Evolutionary conservation across 2,329 filamentous ascomycete species (phyloP), one percentile per base, ranked within the genome.

Genomic region (Cladophialophora psammophila): DNA sequence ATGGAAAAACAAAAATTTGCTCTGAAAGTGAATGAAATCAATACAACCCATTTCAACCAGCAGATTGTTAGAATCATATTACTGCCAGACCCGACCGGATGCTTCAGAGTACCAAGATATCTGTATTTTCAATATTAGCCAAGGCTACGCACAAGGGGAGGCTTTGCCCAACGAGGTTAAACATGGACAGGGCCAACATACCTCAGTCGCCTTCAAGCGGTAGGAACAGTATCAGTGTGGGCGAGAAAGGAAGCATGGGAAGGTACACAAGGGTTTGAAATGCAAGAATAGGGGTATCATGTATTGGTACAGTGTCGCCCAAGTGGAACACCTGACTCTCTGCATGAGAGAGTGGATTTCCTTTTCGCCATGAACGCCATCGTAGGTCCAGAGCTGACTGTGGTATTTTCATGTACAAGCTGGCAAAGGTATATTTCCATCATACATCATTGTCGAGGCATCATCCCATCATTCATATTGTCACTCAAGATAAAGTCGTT

Each of bases 401-500:
- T 40, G 31, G 38, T 52, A 8, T 42, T 42, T 18, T 53, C 54
- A 60, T 65, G n/a, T 60, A 53, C 35, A 60, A 34, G 36, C 34
- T 54, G 63, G 26, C 13, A 31, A 53, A 5, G 32, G 12, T 18
- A 40, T 7, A 42, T 35, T 20, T 63, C 18, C 52, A 38, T 61
- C 59, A 54, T 61, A 40, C 48, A 61, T 68, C 68, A 70, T 60
- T 66, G 63, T 35, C 65, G 63, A 48, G 60, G 64, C 68, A 70
- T 65, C 56, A 54, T 68, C 45, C 63, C 65, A 34, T 68, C 66
- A 45, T 67, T 71, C 62, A 69, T 64, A 54, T 26, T 50, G 56
- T 70, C 68, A 48, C 55, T 66, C 45, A 70, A 64, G 54, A 72
- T 60, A 40, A 72, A 69, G 60, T 72, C 68, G 53, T 69, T 66